These are phyloP conservation scores for Wickerhamomyces hampshirensis DNA, from an alignment of 805 yeast genomes.

Conservation along the genomic window DNA sequence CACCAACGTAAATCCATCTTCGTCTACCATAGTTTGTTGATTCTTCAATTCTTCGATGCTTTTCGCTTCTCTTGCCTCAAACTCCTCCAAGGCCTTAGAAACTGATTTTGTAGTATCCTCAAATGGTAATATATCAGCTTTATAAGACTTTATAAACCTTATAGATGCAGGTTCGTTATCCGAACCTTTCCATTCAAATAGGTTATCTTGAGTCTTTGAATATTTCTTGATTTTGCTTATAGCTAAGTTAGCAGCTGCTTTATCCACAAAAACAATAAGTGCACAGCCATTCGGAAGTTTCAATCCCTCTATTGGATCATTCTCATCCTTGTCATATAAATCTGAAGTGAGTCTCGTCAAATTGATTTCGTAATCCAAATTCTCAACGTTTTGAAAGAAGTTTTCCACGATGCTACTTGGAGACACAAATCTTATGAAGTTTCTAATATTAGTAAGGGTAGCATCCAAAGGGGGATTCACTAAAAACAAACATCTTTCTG, in stretches of 20 bases:
- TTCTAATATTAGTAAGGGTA: constrained; percentile 45
- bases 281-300: constrained; percentile 73
- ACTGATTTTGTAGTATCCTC: constrained; percentile 46
- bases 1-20: constrained; percentile 90
- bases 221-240: constrained; percentile 53
- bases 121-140: constrained; percentile 38
- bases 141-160: constrained; percentile 39
- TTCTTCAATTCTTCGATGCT: constrained; percentile 49
- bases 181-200: constrained; percentile 25
- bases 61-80: constrained; percentile 65
- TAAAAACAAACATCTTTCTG: constrained; percentile 61
- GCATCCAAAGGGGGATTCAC: constrained; percentile 72
- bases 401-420: constrained; percentile 61
- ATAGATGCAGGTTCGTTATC: constrained; percentile 28
- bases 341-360: constrained; percentile 58
- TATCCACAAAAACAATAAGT: constrained; percentile 69
- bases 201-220: constrained; percentile 35
- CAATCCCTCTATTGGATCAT: constrained; percentile 26
- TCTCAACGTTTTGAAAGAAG: constrained; percentile 37
- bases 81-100: constrained; percentile 59
- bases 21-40: constrained; percentile 69
- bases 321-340: constrained; percentile 32
- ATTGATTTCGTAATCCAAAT: constrained; percentile 43
- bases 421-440: constrained; percentile 53
- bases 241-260: constrained; percentile 60